Evolutionary conservation across 2,329 filamentous ascomycete genomes (phyloP).

Genomic region (Seiridium unicorne): DNA sequence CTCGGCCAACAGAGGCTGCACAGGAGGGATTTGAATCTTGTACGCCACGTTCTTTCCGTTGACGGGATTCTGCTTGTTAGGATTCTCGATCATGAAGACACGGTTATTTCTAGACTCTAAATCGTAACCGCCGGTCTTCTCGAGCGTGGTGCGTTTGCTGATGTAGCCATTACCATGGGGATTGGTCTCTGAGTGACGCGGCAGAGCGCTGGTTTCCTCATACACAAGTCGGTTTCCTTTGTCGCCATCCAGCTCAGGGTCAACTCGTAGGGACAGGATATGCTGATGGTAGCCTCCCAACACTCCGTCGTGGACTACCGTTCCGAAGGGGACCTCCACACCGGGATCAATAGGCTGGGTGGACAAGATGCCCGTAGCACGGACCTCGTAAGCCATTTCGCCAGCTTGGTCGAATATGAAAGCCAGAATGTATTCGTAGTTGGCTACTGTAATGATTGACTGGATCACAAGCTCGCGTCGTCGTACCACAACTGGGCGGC

Average conservation of each 20-base stretch:
- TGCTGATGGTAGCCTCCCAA: slow-evolving; percentile 69
- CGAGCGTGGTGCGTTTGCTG: slow-evolving; percentile 35
- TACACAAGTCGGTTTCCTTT: slow-evolving; percentile 24
- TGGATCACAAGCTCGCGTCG: slow-evolving; percentile 64
- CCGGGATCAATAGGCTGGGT: slow-evolving; percentile 59
- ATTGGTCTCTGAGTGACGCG: neutral
- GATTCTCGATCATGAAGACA: slow-evolving; percentile 34
- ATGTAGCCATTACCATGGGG: slow-evolving; percentile 6
- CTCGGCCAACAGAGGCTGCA: slow-evolving; percentile 31
- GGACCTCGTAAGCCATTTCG: slow-evolving; percentile 58
- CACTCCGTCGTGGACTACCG: slow-evolving; percentile 61
- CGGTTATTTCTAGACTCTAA: slow-evolving; percentile 40
- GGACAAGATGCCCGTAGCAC: slow-evolving; percentile 68
- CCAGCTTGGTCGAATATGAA: slow-evolving; percentile 65
- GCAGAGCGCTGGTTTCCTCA: slow-evolving; percentile 19
- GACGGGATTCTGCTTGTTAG: slow-evolving; percentile 27
- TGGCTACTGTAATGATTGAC: slow-evolving; percentile 66
- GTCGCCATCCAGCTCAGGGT: slow-evolving; percentile 51
- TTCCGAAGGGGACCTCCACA: slow-evolving; percentile 54
- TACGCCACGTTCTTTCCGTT: slow-evolving; percentile 34
- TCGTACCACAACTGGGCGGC: slow-evolving; percentile 59
- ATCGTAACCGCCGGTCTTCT: slow-evolving; percentile 37
- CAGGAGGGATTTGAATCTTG: slow-evolving; percentile 32
- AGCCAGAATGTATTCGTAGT: slow-evolving; percentile 70
- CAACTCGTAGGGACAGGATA: slow-evolving; percentile 64